Percentiles rank a stretch among this genome's conserved stretches.
Evolutionary conservation across 805 yeast species (phyloP).

Genomic region (Saturnispora galanensis): DNA sequence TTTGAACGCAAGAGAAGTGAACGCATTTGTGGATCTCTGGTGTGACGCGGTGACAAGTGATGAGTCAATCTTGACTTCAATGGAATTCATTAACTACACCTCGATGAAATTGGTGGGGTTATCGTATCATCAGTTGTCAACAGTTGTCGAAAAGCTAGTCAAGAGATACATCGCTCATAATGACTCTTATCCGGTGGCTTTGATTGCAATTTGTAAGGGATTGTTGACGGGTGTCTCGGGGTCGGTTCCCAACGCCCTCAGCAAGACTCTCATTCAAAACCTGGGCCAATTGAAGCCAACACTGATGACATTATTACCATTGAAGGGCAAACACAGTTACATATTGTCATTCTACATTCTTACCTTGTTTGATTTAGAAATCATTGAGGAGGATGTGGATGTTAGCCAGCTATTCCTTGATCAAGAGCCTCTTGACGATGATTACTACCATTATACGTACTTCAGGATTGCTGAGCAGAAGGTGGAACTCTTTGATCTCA

Average conservation of each 20-base stretch:
- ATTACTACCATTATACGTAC: slow-evolving; percentile 14
- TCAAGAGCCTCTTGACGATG: slow-evolving; percentile 3
- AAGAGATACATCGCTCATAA: slow-evolving; percentile 9
- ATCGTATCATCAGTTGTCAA: slow-evolving; percentile 37
- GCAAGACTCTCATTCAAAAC: slow-evolving; percentile 15
- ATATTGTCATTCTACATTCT: slow-evolving; percentile 37
- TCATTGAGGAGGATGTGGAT: slow-evolving; percentile 7
- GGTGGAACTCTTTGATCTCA: slow-evolving; percentile 15
- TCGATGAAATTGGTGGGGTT: slow-evolving; percentile 34
- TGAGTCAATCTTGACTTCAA: slow-evolving; percentile 12
- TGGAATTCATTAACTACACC: slow-evolving; percentile 28
- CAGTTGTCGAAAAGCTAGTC: slow-evolving; percentile 18
- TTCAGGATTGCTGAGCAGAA: slow-evolving; percentile 38
- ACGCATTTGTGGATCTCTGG: slow-evolving; percentile 41
- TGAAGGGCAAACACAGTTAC: slow-evolving; percentile 27
- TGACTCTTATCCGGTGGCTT: slow-evolving; percentile 12
- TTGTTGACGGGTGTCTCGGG: slow-evolving; percentile 26
- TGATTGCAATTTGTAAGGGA: slow-evolving; percentile 31
- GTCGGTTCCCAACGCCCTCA: slow-evolving; percentile 21
- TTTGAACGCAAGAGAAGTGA: slow-evolving; percentile 48
- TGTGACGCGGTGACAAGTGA: slow-evolving; percentile 14
- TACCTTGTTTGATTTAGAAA: slow-evolving; percentile 35
- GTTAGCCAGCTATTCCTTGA: slow-evolving; percentile 1
- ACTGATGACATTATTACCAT: slow-evolving; percentile 19
- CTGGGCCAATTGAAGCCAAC: slow-evolving; percentile 12